Evolutionary conservation across 2,329 filamentous ascomycete species (phyloP).

Genomic region (Ceratocystis variospora): DNA sequence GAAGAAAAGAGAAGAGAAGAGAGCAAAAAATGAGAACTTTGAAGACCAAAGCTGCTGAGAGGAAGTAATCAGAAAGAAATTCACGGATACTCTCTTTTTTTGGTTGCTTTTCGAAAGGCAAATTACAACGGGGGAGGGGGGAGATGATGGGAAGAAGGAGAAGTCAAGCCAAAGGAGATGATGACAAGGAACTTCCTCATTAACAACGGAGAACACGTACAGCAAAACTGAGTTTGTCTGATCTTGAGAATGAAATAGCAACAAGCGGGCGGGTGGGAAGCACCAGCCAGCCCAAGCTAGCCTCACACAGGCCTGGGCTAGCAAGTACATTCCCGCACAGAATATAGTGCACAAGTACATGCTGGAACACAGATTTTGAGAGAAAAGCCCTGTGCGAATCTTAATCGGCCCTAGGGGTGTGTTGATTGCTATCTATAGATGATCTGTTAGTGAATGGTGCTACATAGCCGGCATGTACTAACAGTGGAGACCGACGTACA

Average conservation of each 20-base stretch:
- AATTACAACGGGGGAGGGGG: neutral
- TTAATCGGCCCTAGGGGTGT: neutral
- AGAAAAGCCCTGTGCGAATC: neutral
- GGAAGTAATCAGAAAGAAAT: neutral
- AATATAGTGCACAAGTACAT: neutral
- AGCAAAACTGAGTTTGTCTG: neutral
- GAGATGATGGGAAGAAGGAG: neutral
- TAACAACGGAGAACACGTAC: constrained; percentile 7
- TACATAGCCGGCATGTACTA: neutral
- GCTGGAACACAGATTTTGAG: neutral
- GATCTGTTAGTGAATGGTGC: neutral
- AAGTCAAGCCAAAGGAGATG: constrained; percentile 2
- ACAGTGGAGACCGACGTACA: neutral
- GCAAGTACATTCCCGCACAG: neutral
- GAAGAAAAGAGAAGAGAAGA: neutral
- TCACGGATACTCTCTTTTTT: neutral
- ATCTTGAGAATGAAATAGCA: neutral
- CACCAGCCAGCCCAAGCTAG: neutral
- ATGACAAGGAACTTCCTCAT: neutral
- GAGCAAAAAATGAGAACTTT: neutral
- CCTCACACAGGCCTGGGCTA: neutral
- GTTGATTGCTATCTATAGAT: neutral
- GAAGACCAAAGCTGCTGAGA: neutral
- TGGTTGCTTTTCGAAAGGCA: neutral
- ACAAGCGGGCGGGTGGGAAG: neutral